These are phyloP conservation scores for Stagonosporopsis chrysanthemi DNA, from an alignment of 2,329 filamentous ascomycete species.

Conservation along the genomic window DNA sequence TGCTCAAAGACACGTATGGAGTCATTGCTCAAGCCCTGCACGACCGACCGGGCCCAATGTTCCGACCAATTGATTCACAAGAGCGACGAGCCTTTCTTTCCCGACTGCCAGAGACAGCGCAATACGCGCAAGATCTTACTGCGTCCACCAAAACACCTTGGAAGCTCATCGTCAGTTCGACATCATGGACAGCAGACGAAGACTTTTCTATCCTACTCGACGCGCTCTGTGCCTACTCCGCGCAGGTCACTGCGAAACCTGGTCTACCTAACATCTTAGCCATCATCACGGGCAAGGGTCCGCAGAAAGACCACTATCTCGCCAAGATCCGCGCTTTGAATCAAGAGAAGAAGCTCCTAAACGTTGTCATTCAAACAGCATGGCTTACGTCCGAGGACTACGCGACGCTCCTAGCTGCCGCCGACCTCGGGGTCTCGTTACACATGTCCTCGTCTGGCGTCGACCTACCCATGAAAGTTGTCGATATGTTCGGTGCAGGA, in stretches of 20 bases:
- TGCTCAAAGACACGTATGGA: constrained; percentile 72
- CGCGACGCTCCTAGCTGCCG: constrained; percentile 79
- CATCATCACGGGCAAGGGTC: constrained; percentile 94
- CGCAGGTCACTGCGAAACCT: constrained; percentile 54
- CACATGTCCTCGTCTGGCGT: constrained; percentile 95
- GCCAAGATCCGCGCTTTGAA: constrained; percentile 69
- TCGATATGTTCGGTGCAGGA: constrained; percentile 97
- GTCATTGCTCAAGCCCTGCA: constrained; percentile 66
- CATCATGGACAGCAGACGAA: constrained; percentile 96
- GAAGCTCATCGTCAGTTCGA: constrained; percentile 85
- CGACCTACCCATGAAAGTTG: constrained; percentile 98
- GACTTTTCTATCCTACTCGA: constrained; percentile 90
- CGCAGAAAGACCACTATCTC: constrained; percentile 79
- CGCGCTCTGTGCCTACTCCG: constrained; percentile 78
- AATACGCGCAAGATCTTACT: constrained; percentile 65
- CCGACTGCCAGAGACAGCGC: constrained; percentile 69
- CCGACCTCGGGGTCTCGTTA: constrained; percentile 88
- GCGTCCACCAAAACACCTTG: constrained; percentile 59
- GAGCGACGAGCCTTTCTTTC: constrained; percentile 64
- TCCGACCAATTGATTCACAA: constrained; percentile 69
- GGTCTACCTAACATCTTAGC: constrained; percentile 74
- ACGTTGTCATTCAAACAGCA: constrained; percentile 77
- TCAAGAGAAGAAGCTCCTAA: constrained; percentile 67
- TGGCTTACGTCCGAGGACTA: constrained; percentile 89
- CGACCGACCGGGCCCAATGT: constrained; percentile 84